Base-by-base conservation (phyloP, 2,329 filamentous ascomycete species). In the Colletotrichum sp. region DNA sequence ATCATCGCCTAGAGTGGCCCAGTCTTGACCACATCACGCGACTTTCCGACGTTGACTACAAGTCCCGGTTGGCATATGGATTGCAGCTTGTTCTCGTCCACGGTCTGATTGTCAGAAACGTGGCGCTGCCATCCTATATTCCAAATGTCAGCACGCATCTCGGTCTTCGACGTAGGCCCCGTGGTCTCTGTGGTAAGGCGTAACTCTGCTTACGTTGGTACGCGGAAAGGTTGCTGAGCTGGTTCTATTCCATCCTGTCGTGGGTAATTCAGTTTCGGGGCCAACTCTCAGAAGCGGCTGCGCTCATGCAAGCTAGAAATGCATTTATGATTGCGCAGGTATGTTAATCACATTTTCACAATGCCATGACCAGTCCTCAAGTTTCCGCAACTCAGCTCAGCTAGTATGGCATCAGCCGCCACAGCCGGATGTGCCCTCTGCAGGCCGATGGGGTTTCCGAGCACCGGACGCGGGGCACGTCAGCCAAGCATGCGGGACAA, bases 401-500 rank as follows among this genome's bases (percentile, higher is more conserved):
- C 78, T 6, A 81, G 81, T 7, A 79, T 67, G 18, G n/a, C 83
- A 28, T 79, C 81, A 9, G 77, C 80, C 10, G 70, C 74, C 10
- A 67, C 83, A 7, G 75, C 82, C 43, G 79, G 71, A 52, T 52
- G 43, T 34, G 59, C 28, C 18, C 80, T 80, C 72, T 74, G 78
- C 10, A 79, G 81, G 78, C 83, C 82, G 24, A 80, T 52, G 77
- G 48, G 78, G 75, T 59, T 83, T 82, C 73, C 81, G 80, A 28
- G 16, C 70, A 75, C 81, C 24, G 78, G 70, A 70, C 36, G 61
- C 65, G 76, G 74, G 67, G 73, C 63, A 36, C 57, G 7, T 26
- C 66, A 34, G 69, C 52, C 66, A 61, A 67, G 60, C 28, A 59
- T 78, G 30, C 78, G 76, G 15, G 77, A 75, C 21, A 78, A 78